A percentile compares a stretch with the other conserved stretches of the same genome.
phyloP scores from a whole-genome alignment of 2,329 filamentous ascomycete species.

The Neospermospora avenae region DNA sequence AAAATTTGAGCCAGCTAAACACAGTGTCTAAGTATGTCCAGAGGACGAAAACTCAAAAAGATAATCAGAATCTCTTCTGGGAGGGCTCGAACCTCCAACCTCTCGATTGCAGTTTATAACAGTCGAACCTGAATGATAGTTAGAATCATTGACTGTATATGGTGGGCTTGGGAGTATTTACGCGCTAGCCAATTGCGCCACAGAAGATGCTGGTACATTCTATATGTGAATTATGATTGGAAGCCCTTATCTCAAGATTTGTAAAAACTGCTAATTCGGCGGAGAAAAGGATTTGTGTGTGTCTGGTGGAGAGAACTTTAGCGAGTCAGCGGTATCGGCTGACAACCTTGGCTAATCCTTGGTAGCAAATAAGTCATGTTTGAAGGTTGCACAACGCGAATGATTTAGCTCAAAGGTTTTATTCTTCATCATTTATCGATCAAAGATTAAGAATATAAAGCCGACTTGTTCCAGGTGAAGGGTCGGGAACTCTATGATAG shows the following conservation, averaged over 20 bases:
- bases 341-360: neutral
- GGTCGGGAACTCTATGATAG: no score
- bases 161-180: no score
- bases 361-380: neutral
- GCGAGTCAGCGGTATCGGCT: neutral
- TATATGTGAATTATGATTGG: neutral
- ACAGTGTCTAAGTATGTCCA: no score
- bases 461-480: no score
- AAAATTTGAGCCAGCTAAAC: no score
- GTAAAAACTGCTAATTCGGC: neutral
- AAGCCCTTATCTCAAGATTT: neutral
- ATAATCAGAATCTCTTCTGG: neutral
- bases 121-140: no score
- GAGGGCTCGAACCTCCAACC: constrained; percentile 7
- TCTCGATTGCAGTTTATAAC: neutral
- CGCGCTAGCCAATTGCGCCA: constrained; percentile 14
- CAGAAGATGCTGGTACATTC: neutral
- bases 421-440: no score
- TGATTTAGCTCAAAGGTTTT: neutral
- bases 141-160: no score
- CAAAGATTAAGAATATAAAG: no score
- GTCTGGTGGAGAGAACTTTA: neutral
- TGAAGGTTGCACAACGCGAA: neutral
- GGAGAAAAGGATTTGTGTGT: neutral
- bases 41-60: neutral